These are phyloP conservation scores for Tylopilus rubrobrunneus DNA, from an alignment of 768 basidiomycete genomes.

Conservation along the genomic window DNA sequence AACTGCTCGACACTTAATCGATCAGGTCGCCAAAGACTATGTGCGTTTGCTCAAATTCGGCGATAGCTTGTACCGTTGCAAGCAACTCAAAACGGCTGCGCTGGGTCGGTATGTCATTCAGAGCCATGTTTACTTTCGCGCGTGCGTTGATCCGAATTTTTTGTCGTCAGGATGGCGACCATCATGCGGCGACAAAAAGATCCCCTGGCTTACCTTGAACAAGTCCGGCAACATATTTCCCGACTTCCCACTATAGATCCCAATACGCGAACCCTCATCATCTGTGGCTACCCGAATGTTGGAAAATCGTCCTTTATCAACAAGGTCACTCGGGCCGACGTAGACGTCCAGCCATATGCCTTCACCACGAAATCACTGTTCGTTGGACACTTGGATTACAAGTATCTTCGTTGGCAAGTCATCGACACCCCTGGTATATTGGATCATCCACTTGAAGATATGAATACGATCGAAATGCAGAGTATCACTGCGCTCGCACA, in stretches of 20 bases:
- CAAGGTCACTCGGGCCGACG: constrained; percentile 98
- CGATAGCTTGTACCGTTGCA: constrained; percentile 95
- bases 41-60: constrained; percentile 96
- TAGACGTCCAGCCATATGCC: constrained; percentile 98
- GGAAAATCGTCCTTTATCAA: constrained; percentile 99
- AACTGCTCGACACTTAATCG: constrained; percentile 93
- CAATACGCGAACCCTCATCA: constrained; percentile 93
- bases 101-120: constrained; percentile 76
- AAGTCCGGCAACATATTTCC: constrained; percentile 98
- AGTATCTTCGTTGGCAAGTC: constrained; percentile 99
- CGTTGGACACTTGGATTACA: constrained; percentile 98
- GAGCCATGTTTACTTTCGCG: not conserved
- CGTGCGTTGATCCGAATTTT: not conserved
- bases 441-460: constrained; percentile 97
- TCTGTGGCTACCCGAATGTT: constrained; percentile 99
- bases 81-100: constrained; percentile 96
- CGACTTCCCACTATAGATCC: constrained; percentile 98
- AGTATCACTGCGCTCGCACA: constrained; percentile 98
- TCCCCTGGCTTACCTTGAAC: constrained; percentile 95
- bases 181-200: constrained; percentile 99
- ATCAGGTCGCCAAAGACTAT: constrained; percentile 97
- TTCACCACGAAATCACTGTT: constrained; percentile 99
- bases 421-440: constrained; percentile 98
- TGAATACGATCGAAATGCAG: constrained; percentile 99
- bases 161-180: constrained; percentile 82